phyloP scores from a whole-genome alignment of 306 rosid genomes.

The Sechiopsis laciniata region DNA sequence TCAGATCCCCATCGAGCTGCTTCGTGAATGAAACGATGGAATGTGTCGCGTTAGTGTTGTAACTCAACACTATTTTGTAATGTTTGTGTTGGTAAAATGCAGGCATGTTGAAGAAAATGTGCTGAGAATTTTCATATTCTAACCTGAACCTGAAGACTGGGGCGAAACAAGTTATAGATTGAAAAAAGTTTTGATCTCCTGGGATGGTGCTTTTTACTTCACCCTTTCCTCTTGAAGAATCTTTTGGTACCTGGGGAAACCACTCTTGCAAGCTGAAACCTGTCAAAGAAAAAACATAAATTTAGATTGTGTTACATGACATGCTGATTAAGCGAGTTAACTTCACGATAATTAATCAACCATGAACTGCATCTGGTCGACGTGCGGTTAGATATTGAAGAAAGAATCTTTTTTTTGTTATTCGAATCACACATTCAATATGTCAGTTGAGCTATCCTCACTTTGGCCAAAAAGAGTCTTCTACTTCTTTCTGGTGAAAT shows the following conservation, averaged over 20 bases:
- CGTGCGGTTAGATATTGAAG: too few species aligned
- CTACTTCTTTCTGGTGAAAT: too few species aligned
- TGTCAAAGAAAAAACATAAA: slow-evolving; percentile 28
- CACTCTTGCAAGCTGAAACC: slow-evolving; percentile 84
- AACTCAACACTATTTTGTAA: not conserved
- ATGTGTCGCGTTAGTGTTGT: not conserved
- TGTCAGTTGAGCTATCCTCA: too few species aligned
- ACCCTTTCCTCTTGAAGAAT: slow-evolving; percentile 56
- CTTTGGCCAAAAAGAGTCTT: too few species aligned
- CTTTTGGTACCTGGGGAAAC: slow-evolving; percentile 71
- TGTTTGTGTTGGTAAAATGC: not conserved
- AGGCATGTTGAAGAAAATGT: not conserved
- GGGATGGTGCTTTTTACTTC: slow-evolving; percentile 32
- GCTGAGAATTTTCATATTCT: not conserved
- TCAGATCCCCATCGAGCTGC: not conserved
- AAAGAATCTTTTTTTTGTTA: too few species aligned
- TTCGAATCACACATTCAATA: too few species aligned
- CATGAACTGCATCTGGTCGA: too few species aligned
- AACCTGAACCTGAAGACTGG: slow-evolving; percentile 18
- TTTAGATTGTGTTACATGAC: not conserved
- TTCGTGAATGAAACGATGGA: not conserved
- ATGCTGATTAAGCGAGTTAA: not conserved
- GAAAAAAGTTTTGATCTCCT: slow-evolving; percentile 10
- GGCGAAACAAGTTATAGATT: not conserved
- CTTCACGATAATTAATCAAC: not conserved